phyloP scores from a whole-genome alignment of 345 rosid genomes.

The Cardamine occulta region DNA sequence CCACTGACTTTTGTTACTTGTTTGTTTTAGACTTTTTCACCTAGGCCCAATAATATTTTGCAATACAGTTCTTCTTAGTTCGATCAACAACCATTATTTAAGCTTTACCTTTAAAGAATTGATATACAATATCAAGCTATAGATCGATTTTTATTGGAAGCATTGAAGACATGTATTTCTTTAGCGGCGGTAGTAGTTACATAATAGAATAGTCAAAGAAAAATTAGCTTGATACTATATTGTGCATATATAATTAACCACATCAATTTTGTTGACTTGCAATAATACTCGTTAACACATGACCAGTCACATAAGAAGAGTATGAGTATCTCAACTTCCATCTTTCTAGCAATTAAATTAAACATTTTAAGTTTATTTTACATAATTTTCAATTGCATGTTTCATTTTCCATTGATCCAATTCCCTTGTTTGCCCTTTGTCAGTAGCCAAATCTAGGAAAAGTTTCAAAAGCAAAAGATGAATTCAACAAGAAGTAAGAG shows the following conservation, averaged over 20 bases:
- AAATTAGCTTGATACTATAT: background rate
- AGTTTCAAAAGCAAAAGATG: background rate
- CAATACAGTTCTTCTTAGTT: background rate
- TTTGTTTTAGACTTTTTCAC: background rate
- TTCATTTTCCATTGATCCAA: background rate
- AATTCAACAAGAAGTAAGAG: too few relatives aligned
- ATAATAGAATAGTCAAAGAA: background rate
- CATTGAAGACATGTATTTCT: background rate
- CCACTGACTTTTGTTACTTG: conserved; percentile 22
- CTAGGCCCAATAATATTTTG: background rate
- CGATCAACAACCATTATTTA: background rate
- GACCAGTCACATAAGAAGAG: background rate
- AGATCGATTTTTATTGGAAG: background rate
- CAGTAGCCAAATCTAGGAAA: background rate
- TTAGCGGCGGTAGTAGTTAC: background rate
- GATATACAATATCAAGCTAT: background rate
- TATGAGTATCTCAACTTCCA: background rate
- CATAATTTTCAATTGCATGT: background rate
- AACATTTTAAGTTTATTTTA: background rate
- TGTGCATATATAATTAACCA: background rate
- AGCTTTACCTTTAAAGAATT: background rate
- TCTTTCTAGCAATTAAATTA: background rate
- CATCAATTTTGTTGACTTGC: background rate
- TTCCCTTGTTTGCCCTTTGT: background rate
- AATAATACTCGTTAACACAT: background rate